These are phyloP conservation scores for Sarcodon sp. DNA, from an alignment of 768 basidiomycete species.

Conservation along the genomic window DNA sequence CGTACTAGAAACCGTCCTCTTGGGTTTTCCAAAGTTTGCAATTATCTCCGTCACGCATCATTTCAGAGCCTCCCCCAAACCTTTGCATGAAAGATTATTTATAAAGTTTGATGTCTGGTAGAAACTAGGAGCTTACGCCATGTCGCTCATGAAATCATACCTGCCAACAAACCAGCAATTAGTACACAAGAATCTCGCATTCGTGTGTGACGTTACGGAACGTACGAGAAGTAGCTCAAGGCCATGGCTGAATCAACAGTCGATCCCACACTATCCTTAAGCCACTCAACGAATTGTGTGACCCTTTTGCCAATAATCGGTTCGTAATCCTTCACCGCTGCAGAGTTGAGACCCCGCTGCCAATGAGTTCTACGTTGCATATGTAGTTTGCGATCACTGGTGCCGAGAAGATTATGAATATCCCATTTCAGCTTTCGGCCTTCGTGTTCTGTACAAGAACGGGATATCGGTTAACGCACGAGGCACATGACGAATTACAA, in stretches of 20 bases:
- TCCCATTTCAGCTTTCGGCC: too few species aligned
- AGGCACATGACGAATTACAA: neutral
- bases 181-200: neutral
- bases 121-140: neutral
- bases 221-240: neutral
- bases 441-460: neutral
- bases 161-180: neutral
- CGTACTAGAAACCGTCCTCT: neutral
- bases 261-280: neutral
- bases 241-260: conserved; percentile 6
- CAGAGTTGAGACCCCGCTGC: conserved; percentile 16
- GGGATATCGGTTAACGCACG: neutral
- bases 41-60: neutral
- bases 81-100: neutral
- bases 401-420: neutral
- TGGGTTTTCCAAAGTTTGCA: neutral
- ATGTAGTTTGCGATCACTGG: conserved; percentile 9
- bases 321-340: conserved; percentile 15
- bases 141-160: neutral
- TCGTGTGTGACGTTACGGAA: conserved; percentile 11
- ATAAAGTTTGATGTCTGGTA: neutral
- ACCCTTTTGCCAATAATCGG: conserved; percentile 10
- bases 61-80: neutral
- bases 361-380: conserved; percentile 16
- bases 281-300: conserved; percentile 10